A percentile compares a stretch with the other conserved stretches of the same genome.
phyloP scores from a whole-genome alignment of 352 stramenopile genomes.

The Phytopythium chamaehyphon region DNA sequence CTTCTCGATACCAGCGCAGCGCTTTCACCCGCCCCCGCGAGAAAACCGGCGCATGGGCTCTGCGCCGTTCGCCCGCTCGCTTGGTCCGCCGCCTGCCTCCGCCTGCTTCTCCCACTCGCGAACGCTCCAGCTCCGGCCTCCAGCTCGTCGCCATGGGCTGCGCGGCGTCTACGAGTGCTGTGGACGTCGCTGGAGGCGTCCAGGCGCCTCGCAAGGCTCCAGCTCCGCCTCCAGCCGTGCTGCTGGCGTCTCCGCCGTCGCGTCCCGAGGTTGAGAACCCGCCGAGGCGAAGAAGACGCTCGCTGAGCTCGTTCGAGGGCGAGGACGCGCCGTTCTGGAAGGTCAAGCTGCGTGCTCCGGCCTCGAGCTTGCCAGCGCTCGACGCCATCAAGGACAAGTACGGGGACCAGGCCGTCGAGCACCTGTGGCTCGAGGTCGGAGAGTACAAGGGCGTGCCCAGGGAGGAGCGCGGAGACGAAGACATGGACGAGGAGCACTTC shows the following conservation, averaged over 20 bases:
- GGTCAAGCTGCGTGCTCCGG: constrained; percentile 6
- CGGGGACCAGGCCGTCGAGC: constrained; percentile 5
- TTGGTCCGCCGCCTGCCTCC: too few relatives aligned
- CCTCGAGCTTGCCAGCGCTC: constrained; percentile 1
- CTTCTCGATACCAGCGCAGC: too few relatives aligned
- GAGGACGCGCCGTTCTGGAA: constrained; percentile 9
- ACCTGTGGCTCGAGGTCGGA: constrained; percentile 7
- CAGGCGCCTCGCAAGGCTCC: not conserved
- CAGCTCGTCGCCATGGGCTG: constrained; percentile 2
- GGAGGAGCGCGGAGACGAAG: constrained; percentile 5
- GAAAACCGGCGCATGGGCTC: too few relatives aligned
- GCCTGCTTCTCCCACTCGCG: too few relatives aligned
- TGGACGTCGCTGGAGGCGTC: constrained; percentile 1
- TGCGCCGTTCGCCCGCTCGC: too few relatives aligned
- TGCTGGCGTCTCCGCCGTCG: constrained; percentile 2
- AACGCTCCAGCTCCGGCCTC: too few relatives aligned
- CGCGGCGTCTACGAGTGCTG: constrained; percentile 5
- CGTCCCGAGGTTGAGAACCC: not conserved
- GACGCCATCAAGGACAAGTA: constrained; percentile 8
- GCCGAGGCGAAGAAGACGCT: not conserved
- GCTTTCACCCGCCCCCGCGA: too few relatives aligned
- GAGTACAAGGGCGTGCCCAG: constrained; percentile 9
- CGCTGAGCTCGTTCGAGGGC: constrained; percentile 2
- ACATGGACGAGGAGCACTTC: constrained; percentile 6
- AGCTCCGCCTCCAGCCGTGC: not conserved